phyloP scores from a whole-genome alignment of 2,329 filamentous ascomycete species.

The Triangularia verruculosa region DNA sequence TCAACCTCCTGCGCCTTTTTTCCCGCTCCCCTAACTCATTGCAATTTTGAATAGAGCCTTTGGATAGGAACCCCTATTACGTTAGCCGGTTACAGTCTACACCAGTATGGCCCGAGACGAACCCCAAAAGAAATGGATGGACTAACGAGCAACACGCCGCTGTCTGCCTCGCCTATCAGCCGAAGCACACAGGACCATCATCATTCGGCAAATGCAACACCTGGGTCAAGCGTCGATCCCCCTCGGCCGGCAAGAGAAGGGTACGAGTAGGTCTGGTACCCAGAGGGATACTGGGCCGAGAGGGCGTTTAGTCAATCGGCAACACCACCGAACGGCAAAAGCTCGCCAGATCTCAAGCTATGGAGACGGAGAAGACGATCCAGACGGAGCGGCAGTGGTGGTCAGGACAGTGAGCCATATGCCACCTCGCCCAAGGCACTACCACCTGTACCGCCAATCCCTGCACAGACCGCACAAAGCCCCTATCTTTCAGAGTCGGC shows the following conservation, averaged over 20 bases:
- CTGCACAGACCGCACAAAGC: conserved; percentile 37
- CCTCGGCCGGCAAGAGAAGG: conserved; percentile 54
- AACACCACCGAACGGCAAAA: conserved; percentile 15
- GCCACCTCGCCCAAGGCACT: conserved; percentile 30
- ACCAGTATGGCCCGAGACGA: neutral
- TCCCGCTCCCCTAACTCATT: neutral
- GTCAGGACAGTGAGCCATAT: conserved; percentile 15
- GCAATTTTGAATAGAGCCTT: neutral
- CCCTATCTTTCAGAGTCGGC: conserved; percentile 48
- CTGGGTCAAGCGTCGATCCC: conserved; percentile 41
- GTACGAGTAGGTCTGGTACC: conserved; percentile 62
- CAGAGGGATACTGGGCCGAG: conserved; percentile 62
- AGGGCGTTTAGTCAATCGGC: conserved; percentile 35
- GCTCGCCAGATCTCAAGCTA: conserved; percentile 11
- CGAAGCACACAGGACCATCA: neutral
- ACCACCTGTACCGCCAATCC: conserved; percentile 4
- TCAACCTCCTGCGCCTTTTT: neutral
- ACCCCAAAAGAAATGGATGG: conserved; percentile 1
- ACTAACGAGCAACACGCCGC: neutral
- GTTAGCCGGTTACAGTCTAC: neutral
- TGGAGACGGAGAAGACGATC: conserved; percentile 22
- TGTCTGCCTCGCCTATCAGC: neutral
- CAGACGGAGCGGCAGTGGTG: conserved; percentile 14
- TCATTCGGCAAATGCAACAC: neutral
- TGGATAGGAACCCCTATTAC: neutral